Evolutionary conservation across 495 filamentous ascomycete species (phyloP), one percentile per base, ranked within the genome.

Genomic region (Aspergillus nanangensis): DNA sequence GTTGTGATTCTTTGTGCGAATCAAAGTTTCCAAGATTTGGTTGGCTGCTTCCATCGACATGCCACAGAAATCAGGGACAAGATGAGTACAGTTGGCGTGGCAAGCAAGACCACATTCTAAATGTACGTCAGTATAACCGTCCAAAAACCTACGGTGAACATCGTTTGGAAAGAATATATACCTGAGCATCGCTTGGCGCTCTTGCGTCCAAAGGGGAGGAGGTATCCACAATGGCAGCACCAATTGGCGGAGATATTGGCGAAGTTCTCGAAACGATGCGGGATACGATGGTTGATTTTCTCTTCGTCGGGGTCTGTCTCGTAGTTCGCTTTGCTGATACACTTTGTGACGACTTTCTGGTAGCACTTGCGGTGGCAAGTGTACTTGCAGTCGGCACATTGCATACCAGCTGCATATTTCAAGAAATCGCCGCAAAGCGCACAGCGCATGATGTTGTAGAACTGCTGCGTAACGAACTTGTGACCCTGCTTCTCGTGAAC

Each of bases 391-490:
- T 99, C 93, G 48, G 92, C 86, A 63, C 93, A 99, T 71, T 99
- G 93, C 92, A 97, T 96, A 36, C 93, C 94, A 13, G 93, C 87
- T 23, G 91, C 91, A 68, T 97, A 97, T 61, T 96, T 97, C 69
- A 99, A 83, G 57, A 97, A 96, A 46, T 97, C 94, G 44, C 92
- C 94, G 66, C 93, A 99, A 17, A 97, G 81, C 24, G 93, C 94
- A 71, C 93, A 99, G 54, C 94, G 93, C 93, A 99, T 99, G 64
- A 99, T 96, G 73, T 97, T 97, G 83, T 97, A 99, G 71, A 97
- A 99, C 64, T 95, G 92, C 67, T 95, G 90, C 53, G 86, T 82
- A 38, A 96, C 82, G 55, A 99, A 99, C 70, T 96, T 96, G 83
- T 99, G 93, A 23, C 93, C 93, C 61, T 95, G 95, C 76, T 95